Evolutionary conservation across 1,139 yeast species (phyloP), one percentile per base, ranked within the genome.

Genomic region (Debaryomycetaceae sp.): DNA sequence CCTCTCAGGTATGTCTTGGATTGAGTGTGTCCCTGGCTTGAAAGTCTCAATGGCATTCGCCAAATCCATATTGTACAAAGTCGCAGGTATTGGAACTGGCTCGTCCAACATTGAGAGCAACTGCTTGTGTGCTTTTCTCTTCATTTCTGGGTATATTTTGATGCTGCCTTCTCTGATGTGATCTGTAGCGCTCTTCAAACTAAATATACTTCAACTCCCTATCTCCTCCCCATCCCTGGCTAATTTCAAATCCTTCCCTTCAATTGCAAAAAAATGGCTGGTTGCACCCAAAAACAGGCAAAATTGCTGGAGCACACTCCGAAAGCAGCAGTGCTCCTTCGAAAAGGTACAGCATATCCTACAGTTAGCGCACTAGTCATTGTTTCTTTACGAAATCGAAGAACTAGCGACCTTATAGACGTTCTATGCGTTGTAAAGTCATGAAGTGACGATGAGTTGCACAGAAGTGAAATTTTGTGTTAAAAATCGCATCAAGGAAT

Each of bases 1-100:
- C 1, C 43, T 49, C 5, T 52, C 52, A 2, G 75, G 76, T 9
- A 73, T 56, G 41, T 72, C 76, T 5, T 55, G 55, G 9, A 56
- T 34, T 5, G 59, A 47, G 45, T 53, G 57, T 7, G 51, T 52
- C 2, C 64, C 60, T 1, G 75, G 74, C 36, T 54, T 54, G 47
- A 59, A 68, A 5, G 65, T 51, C 14, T 56, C 57, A 5, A 66
- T 61, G 13, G 72, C 75, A 42, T 61, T 59, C 7, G 60, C 44
- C 41, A 66, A 52, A 46, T 66, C 71, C 35, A 62, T 42, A 40
- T 58, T 56, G n/a, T 50, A 47, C 36, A 51, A 33, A 30, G 47
- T 48, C 9, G 63, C 60, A 3, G 70, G 68, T 13, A 57, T 51
- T 8, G 56, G 47, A 3, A 38, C 45, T 2, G 71, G 70, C 13